Evolutionary conservation across 176 grass and related monocot species (phyloP).

Genomic region (Eleusine coracana): DNA sequence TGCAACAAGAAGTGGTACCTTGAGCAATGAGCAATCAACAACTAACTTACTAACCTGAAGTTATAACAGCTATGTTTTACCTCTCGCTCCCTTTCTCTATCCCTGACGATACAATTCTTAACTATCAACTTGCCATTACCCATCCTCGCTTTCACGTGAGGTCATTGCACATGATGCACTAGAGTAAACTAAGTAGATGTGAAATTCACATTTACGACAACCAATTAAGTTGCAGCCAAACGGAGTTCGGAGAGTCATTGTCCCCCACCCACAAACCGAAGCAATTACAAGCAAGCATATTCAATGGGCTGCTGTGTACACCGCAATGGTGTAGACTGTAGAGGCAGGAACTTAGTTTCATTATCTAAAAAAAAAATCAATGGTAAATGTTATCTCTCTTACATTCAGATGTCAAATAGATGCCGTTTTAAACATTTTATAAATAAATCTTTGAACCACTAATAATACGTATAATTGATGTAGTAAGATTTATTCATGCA

Average conservation of each 20-base stretch:
- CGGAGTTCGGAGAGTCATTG: background rate
- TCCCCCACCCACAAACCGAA: constrained; percentile 14
- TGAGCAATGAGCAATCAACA: background rate
- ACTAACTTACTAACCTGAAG: background rate
- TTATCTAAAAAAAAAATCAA: background rate
- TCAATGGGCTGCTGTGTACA: no score
- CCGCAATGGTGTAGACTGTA: no score
- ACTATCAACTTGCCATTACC: background rate
- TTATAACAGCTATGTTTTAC: background rate
- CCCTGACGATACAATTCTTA: background rate
- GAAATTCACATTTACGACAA: background rate
- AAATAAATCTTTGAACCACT: background rate
- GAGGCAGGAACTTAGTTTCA: no score
- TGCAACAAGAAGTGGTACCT: background rate
- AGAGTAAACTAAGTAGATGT: background rate
- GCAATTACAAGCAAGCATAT: background rate
- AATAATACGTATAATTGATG: background rate
- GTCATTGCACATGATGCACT: background rate
- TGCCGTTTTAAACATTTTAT: background rate
- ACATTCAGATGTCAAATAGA: background rate
- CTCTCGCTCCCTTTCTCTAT: background rate
- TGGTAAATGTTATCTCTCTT: background rate
- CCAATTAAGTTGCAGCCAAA: background rate
- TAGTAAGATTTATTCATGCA: background rate
- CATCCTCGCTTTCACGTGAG: background rate